Conservation (phyloP, 2,329 filamentous ascomycete genomes). For the Fusarium incarnatum region DNA sequence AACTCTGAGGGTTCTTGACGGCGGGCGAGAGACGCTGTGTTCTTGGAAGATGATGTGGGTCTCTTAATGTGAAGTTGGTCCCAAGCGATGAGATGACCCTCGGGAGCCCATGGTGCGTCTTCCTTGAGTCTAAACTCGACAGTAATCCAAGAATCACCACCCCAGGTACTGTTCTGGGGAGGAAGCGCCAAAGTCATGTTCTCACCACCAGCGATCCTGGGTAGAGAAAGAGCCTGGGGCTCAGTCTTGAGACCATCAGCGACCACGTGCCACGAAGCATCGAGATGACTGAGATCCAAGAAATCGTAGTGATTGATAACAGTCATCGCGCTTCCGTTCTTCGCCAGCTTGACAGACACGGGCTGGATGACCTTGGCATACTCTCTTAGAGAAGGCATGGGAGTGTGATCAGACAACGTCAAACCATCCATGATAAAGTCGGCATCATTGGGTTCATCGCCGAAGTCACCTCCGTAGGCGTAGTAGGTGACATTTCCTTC, state of each 20-base stretch:
- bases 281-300: slow-evolving; percentile 7
- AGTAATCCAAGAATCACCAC: slow-evolving; percentile 3
- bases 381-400: slow-evolving; percentile 19
- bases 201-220: neutral
- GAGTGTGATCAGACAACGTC: slow-evolving; percentile 15
- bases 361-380: slow-evolving; percentile 33
- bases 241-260: slow-evolving; percentile 15
- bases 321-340: neutral
- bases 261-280: slow-evolving; percentile 17
- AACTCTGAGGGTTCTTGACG: neutral
- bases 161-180: accelerated
- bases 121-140: slow-evolving; percentile 14
- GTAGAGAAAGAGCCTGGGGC: neutral
- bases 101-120: neutral
- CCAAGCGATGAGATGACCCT: slow-evolving; percentile 20
- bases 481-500: slow-evolving; percentile 3
- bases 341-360: neutral
- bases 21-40: accelerated
- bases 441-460: slow-evolving; percentile 68
- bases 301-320: slow-evolving; percentile 25
- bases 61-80: slow-evolving; percentile 15
- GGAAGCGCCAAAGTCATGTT: neutral
- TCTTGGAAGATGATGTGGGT: accelerated
- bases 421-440: slow-evolving; percentile 71
- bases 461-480: slow-evolving; percentile 72